Conservation (phyloP, 1,139 yeast genomes). For the Scheffersomyces cryptocercus region DNA sequence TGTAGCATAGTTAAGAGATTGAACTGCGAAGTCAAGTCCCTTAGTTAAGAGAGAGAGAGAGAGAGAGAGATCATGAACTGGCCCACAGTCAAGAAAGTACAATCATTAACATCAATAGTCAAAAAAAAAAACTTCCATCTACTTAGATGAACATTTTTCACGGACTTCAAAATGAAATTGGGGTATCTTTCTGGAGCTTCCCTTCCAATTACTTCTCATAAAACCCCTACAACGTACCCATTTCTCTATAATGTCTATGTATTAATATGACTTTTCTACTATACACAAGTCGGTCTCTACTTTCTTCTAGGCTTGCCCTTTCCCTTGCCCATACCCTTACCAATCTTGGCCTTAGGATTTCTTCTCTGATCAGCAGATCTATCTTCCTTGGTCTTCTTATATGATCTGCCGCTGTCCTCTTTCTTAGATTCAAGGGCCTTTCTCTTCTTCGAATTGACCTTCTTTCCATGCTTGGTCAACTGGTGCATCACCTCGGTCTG, state of each 20-base stretch:
- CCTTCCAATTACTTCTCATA: neutral
- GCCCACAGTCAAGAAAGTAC: too few relatives aligned
- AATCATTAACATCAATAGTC: too few relatives aligned
- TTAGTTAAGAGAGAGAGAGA: too few relatives aligned
- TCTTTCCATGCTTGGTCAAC: conserved; percentile 45
- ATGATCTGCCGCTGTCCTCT: conserved; percentile 52
- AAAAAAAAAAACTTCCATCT: too few relatives aligned
- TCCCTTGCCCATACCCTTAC: conserved; percentile 12
- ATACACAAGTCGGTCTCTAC: too few relatives aligned
- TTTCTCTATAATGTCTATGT: neutral
- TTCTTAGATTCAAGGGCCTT: conserved; percentile 36
- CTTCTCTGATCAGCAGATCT: conserved; percentile 51
- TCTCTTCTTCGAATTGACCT: conserved; percentile 30
- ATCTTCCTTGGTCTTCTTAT: conserved; percentile 72
- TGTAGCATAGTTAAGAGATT: too few relatives aligned
- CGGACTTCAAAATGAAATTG: too few relatives aligned
- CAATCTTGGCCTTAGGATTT: conserved; percentile 22
- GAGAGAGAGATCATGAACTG: too few relatives aligned
- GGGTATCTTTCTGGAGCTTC: neutral
- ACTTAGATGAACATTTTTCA: too few relatives aligned
- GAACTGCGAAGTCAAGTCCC: too few relatives aligned
- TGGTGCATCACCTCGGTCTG: conserved; percentile 47
- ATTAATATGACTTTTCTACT: too few relatives aligned
- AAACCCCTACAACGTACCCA: neutral
- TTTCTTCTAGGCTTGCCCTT: conserved; percentile 8